Evolutionary conservation across 2,329 filamentous ascomycete species (phyloP).

Genomic region (Curvularia spicifera): DNA sequence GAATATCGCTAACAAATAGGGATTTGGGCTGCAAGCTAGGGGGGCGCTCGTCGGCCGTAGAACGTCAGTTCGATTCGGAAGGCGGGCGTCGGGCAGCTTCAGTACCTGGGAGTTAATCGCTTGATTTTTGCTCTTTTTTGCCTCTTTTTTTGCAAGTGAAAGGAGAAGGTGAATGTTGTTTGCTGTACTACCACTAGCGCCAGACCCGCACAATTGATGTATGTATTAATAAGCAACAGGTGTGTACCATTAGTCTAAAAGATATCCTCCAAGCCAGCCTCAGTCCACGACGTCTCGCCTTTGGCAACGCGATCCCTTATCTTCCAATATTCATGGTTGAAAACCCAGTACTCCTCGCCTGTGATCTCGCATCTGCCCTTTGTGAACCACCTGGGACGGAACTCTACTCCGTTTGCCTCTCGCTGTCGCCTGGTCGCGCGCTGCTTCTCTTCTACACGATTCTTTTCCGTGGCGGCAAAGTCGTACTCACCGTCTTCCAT

Average conservation of each 20-base stretch:
- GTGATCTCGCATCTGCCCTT: constrained; percentile 77
- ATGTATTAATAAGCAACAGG: background rate
- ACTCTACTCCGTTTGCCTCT: constrained; percentile 81
- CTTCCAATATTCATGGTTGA: constrained; percentile 88
- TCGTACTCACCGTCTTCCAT: constrained; percentile 99
- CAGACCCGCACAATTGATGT: background rate
- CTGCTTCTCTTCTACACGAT: constrained; percentile 90
- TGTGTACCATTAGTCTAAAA: constrained; percentile 55
- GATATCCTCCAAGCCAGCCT: constrained; percentile 72
- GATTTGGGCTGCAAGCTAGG: too few species aligned
- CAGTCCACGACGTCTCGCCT: constrained; percentile 68
- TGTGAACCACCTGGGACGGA: constrained; percentile 82
- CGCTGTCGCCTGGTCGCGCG: constrained; percentile 73
- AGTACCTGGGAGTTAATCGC: too few species aligned
- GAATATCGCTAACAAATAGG: too few species aligned
- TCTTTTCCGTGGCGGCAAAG: constrained; percentile 90
- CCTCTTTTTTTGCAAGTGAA: background rate
- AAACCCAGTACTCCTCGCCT: constrained; percentile 89
- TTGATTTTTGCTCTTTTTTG: too few species aligned
- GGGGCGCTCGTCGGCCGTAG: too few species aligned
- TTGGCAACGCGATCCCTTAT: constrained; percentile 69
- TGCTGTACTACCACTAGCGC: too few species aligned
- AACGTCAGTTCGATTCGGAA: too few species aligned
- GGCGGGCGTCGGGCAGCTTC: too few species aligned
- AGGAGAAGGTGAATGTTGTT: too few species aligned